Conservation (phyloP, 257 asterid genomes). For the Solanum tarapatanum region DNA sequence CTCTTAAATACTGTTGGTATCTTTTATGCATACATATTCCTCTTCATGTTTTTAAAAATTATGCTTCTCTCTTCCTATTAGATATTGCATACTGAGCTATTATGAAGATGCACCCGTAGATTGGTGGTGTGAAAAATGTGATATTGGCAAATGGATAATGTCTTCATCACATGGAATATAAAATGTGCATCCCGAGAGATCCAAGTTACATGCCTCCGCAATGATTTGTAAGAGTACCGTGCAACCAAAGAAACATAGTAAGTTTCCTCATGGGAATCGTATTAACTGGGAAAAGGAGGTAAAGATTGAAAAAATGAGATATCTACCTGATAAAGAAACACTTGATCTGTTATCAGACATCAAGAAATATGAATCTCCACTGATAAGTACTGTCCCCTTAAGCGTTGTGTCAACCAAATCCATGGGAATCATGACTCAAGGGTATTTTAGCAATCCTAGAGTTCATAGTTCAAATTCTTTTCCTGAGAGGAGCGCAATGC, state of each 20-base stretch:
- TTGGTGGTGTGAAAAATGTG: conserved; percentile 50
- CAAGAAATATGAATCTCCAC: neutral
- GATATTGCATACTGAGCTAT: conserved; percentile 34
- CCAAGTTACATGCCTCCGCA: too few species aligned
- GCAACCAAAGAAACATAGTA: too few species aligned
- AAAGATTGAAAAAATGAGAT: neutral
- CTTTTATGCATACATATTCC: neutral
- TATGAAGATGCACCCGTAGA: neutral
- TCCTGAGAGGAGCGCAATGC: neutral
- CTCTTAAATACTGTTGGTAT: neutral
- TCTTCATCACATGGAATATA: conserved; percentile 4
- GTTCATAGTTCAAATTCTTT: neutral
- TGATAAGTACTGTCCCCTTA: too few species aligned
- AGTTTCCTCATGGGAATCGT: neutral
- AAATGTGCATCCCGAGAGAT: neutral
- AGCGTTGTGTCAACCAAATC: neutral
- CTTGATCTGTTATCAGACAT: neutral
- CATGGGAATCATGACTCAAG: neutral
- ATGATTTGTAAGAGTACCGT: too few species aligned
- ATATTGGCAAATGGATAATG: neutral
- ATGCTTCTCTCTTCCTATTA: conserved; percentile 3
- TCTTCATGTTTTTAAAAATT: neutral
- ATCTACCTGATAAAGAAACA: neutral
- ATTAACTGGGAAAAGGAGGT: too few species aligned
- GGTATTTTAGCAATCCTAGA: conserved; percentile 8